Base-by-base conservation (phyloP, 371 early-diverging fungal genomes). In the Saksenaea oblongispora region DNA sequence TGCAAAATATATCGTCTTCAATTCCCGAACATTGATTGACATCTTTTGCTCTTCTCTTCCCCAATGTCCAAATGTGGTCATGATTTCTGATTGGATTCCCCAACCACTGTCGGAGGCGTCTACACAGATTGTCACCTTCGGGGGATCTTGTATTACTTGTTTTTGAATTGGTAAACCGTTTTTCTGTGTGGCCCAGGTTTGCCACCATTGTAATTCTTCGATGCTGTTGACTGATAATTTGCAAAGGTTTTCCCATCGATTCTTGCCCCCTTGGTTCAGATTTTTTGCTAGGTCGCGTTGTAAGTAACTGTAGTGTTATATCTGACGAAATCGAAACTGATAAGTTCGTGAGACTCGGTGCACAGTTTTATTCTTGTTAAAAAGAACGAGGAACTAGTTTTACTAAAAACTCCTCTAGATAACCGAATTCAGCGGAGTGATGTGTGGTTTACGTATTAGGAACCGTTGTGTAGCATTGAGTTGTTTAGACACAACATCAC, bases 71-170 rank as follows among this genome's bases (percentile, higher is more conserved):
- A 24, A 56, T 5, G 36, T 56, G 15, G 15, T 15, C 5, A 35
- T 4, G n/a, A 22, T 4, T n/a, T 56, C 11, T 14, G 17, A 8
- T 36, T 14, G 5, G 34, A 24, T 26, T 56, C n/a, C 13, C 0
- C 64, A 64, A 26, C 59, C 64, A 8, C 35, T 10, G 31, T 64
- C 55, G n/a, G 59, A 58, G 9, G 64, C 64, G 54, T 64, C 64
- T 4, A 64, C 59, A 54, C 54, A 37, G 9, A 64, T 64, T 14
- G 41, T 58, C 11, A 39, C n/a, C n/a, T 11, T n/a, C 15, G 17
- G 2, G 1, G 54, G 26, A 24, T 34, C 26, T 31, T 53, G 14
- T 15, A 15, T 34, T 2, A 9, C 13, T 2, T 24, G 37, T 47
- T 15, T 22, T 2, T 39, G 39, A 11, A 63, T 63, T 2, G 54